Percentiles rank a stretch among this genome's conserved stretches.
Conservation (phyloP, 148 eudicot species). For the Limonium bicolor region DNA sequence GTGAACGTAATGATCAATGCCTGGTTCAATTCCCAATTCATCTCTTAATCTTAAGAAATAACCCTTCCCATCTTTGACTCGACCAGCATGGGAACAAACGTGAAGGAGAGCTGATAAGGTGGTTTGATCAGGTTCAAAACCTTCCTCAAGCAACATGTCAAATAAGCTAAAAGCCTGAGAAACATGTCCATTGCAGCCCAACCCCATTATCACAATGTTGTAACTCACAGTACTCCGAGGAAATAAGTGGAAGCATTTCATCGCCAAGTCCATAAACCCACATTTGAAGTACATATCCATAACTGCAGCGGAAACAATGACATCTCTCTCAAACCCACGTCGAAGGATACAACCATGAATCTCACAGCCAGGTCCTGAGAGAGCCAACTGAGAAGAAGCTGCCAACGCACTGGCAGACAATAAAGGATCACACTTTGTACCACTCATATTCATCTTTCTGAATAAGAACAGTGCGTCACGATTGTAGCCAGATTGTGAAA, state of each 20-base stretch:
- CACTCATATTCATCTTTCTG: slow-evolving; percentile 32
- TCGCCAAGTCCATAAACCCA: slow-evolving; percentile 51
- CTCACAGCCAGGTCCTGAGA: slow-evolving; percentile 41
- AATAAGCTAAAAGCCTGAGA: slow-evolving; percentile 37
- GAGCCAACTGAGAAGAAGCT: slow-evolving; percentile 40
- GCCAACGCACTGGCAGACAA: slow-evolving; percentile 46
- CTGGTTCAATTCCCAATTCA: slow-evolving; percentile 44
- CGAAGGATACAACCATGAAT: slow-evolving; percentile 59
- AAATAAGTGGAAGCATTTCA: slow-evolving; percentile 22
- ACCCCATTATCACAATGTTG: slow-evolving; percentile 45
- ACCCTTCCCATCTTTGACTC: slow-evolving; percentile 35
- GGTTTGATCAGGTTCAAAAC: slow-evolving; percentile 46
- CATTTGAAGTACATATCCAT: slow-evolving; percentile 79
- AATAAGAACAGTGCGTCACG: slow-evolving; percentile 25
- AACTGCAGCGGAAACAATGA: slow-evolving; percentile 58
- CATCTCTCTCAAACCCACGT: slow-evolving; percentile 30
- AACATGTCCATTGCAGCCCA: slow-evolving; percentile 55
- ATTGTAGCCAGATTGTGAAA: slow-evolving; percentile 33
- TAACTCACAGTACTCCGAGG: slow-evolving; percentile 34
- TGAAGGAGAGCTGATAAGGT: slow-evolving; percentile 68
- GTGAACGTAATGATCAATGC: slow-evolving; percentile 62
- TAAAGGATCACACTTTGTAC: slow-evolving; percentile 40
- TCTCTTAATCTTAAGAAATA: slow-evolving; percentile 37
- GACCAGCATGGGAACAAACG: slow-evolving; percentile 69
- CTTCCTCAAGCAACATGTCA: slow-evolving; percentile 21